Percentiles rank a stretch among this genome's conserved stretches.
Conservation (phyloP, 2,329 filamentous ascomycete species). For the Fusarium bactridioides region DNA sequence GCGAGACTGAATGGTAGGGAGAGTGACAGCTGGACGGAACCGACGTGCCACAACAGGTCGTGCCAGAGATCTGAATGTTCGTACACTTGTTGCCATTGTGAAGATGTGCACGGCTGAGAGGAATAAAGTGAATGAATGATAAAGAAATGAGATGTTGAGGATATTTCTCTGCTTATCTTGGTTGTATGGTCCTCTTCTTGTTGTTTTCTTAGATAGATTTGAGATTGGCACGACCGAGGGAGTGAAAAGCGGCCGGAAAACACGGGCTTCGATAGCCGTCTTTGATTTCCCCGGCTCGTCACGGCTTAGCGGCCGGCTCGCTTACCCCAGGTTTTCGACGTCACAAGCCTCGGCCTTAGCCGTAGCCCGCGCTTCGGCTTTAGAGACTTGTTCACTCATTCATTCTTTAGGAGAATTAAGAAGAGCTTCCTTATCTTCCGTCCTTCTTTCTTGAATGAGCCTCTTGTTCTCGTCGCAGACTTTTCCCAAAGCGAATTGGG, state of each 20-base stretch:
- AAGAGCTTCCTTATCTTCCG: neutral
- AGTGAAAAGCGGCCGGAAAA: slow-evolving; percentile 25
- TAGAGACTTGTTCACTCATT: neutral
- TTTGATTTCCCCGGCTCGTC: slow-evolving; percentile 24
- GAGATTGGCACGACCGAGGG: slow-evolving; percentile 27
- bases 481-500: neutral
- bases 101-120: neutral
- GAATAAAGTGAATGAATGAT: neutral
- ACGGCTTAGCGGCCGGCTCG: slow-evolving; percentile 38
- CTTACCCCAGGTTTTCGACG: slow-evolving; percentile 43
- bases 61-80: slow-evolving; percentile 48
- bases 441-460: slow-evolving; percentile 9
- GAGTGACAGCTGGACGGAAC: slow-evolving; percentile 41
- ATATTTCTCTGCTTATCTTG: slow-evolving; percentile 6
- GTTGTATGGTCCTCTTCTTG: neutral
- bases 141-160: neutral
- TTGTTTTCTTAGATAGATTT: neutral
- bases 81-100: slow-evolving; percentile 54
- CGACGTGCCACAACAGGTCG: slow-evolving; percentile 43
- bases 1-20: slow-evolving; percentile 50
- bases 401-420: slow-evolving; percentile 15
- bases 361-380: slow-evolving; percentile 24
- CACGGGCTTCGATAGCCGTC: slow-evolving; percentile 30
- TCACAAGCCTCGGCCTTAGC: slow-evolving; percentile 40
- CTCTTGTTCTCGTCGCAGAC: slow-evolving; percentile 1